These are phyloP conservation scores for Puccinia horiana DNA, from an alignment of 1,284 basidiomycete species.

Conservation along the genomic window DNA sequence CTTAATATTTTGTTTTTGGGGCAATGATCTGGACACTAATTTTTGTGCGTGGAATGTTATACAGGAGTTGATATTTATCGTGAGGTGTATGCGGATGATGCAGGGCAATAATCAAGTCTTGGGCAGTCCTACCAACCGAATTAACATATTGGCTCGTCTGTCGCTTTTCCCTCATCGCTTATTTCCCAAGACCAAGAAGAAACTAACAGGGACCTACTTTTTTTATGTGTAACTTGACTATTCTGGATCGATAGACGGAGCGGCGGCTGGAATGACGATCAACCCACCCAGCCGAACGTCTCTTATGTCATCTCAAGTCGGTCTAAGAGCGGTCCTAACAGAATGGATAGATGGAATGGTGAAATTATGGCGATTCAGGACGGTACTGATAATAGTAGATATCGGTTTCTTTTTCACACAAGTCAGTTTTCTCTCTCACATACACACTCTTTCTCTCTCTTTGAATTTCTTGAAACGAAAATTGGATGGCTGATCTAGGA, in stretches of 20 bases:
- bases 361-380: constrained; percentile 17
- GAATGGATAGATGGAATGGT: not conserved
- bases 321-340: not conserved
- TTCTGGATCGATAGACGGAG: constrained; percentile 1
- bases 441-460: not conserved
- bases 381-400: constrained; percentile 27
- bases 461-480: too few relatives aligned
- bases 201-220: not conserved
- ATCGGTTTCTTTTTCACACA: constrained; percentile 32
- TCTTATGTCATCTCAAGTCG: not conserved
- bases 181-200: not conserved
- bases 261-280: constrained; percentile 30
- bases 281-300: not conserved
- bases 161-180: constrained; percentile 62
- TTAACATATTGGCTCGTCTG: constrained; percentile 77
- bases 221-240: not conserved
- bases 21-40: not conserved
- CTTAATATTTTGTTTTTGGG: not conserved
- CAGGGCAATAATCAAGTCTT: constrained; percentile 70
- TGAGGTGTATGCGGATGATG: constrained; percentile 74
- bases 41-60: constrained; percentile 56
- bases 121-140: constrained; percentile 79
- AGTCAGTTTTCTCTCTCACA: not conserved
- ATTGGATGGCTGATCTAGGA: too few relatives aligned
- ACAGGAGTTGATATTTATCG: constrained; percentile 79